Base-by-base conservation (phyloP, 2,329 filamentous ascomycete genomes). In the Colletotrichum australisinense region DNA sequence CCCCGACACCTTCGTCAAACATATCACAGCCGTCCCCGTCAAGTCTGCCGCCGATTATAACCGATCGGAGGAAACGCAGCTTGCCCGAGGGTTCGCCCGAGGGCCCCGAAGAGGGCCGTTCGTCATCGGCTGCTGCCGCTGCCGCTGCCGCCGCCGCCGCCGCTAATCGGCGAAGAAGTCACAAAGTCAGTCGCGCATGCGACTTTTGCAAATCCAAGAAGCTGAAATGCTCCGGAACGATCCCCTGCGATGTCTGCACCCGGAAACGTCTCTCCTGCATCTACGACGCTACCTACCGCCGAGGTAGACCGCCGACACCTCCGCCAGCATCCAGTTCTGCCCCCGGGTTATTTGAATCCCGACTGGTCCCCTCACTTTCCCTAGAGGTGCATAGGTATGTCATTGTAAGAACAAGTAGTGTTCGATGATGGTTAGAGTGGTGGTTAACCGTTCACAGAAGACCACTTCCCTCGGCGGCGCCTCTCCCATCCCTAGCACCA, bases 191-290 rank as follows among this genome's bases (percentile, higher is more conserved):
- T 63, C 77, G 81, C 19, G 83, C 83, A 16, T 84, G 83, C 69
- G 83, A 84, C 67, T 77, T 78, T 35, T 84, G 83, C 78, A 84
- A 84, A 75, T 30, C 76, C 11, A 81, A 81, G 68, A 84, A 84
- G 71, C 75, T 81, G 16, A 82, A 80, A 76, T 84, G 83, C 65
- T 73, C 74, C n/a, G 83, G 83, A 0, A 83, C 80, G 0, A 67
- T 81, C 24, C 83, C 83, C 1, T 84, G 83, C 68, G 71, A 78
- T 1, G 75, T 77, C 1, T 84, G 83, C 56, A 76, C 75, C 0
- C 78, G 77, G 57, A 80, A 78, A 49, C 67, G 69, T 1, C 66
- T 81, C 7, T 63, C 76, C 1, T 84, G 83, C 52, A 77, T 79
- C n/a, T 84, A 84, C 63, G 78, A 83, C 69, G 76, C 83, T 1